Base-by-base conservation (phyloP, 352 stramenopile species). In the Phytophthora hybrid region DNA sequence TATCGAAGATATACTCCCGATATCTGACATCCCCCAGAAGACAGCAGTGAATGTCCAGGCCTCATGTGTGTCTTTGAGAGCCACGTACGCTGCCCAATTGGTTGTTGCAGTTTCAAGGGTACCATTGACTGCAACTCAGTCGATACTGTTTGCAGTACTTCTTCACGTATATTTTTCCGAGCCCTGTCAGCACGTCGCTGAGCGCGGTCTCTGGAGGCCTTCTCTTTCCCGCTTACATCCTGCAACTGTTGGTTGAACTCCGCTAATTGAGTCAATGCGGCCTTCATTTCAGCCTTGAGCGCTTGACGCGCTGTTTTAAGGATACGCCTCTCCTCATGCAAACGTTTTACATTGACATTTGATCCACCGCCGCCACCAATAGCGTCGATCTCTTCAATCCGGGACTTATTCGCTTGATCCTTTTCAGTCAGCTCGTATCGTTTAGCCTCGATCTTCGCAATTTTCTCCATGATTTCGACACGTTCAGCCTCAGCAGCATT, bases 371-470 rank as follows among this genome's bases (percentile, higher is more conserved):
- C 83, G 13, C 85, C 81, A 58, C 83, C 71, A 21, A 56, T 18
- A 23, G 60, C 86, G 66, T 92, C 82, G 39, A 92, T 88, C 29
- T 90, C 83, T 44, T 91, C 85, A 34, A 92, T 91, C 26, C 73
- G 57, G 39, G 79, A 77, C 29, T 80, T 78, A 1, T 90, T 68
- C 19, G 74, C 53, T 19, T 65, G 59, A 34, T 92, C 85, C 52
- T 70, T 73, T 1, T 56, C 53, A 11, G 67, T 47, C 0, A 91
- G 58, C 29, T 71, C 59, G 10, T 13, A 26, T n/a, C 77, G 74
- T 11, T 70, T 71, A 18, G 55, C 32, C 26, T 83, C 75, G 0
- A 71, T 9, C 5, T 69, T 66, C 29, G 47, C 39, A 2, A 75
- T 66, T n/a, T 73, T 67, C 5, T 72, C 34, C 10, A 72, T 31